Conservation (phyloP, 2,329 filamentous ascomycete genomes). For the Colletotrichum eremochloae region DNA sequence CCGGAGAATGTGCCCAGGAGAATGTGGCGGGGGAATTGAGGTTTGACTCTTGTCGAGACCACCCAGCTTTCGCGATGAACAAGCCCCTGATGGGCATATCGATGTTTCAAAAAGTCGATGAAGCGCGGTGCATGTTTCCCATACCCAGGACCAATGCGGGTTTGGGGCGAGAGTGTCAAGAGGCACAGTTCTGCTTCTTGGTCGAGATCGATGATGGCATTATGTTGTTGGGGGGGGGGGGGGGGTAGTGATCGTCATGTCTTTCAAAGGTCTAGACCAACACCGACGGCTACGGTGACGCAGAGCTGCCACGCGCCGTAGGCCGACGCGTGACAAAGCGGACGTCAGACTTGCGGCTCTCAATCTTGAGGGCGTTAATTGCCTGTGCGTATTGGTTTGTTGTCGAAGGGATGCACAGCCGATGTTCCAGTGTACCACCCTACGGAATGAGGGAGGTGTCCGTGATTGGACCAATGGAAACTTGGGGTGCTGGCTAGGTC, state of each 20-base stretch:
- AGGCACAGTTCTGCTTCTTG: background rate
- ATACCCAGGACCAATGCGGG: background rate
- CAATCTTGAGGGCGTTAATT: background rate
- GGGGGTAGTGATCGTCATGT: background rate
- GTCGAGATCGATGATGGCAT: constrained; percentile 2
- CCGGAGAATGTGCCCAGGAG: too few relatives aligned
- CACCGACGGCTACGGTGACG: too few relatives aligned
- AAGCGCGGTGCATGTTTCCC: background rate
- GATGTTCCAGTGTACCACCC: background rate
- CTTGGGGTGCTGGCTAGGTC: background rate
- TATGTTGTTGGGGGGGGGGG: background rate
- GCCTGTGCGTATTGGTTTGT: background rate
- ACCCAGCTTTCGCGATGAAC: background rate
- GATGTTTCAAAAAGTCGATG: background rate
- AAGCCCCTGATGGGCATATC: background rate
- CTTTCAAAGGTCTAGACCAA: background rate
- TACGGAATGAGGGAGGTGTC: background rate
- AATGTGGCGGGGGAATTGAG: background rate
- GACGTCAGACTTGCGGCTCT: background rate
- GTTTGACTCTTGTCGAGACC: background rate
- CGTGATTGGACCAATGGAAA: background rate
- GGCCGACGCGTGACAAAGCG: too few relatives aligned
- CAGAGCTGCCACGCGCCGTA: background rate
- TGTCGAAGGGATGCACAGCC: too few relatives aligned
- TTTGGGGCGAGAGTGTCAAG: background rate